Evolutionary conservation across 2,329 filamentous ascomycete species (phyloP).

Genomic region (Alternaria consortialis): DNA sequence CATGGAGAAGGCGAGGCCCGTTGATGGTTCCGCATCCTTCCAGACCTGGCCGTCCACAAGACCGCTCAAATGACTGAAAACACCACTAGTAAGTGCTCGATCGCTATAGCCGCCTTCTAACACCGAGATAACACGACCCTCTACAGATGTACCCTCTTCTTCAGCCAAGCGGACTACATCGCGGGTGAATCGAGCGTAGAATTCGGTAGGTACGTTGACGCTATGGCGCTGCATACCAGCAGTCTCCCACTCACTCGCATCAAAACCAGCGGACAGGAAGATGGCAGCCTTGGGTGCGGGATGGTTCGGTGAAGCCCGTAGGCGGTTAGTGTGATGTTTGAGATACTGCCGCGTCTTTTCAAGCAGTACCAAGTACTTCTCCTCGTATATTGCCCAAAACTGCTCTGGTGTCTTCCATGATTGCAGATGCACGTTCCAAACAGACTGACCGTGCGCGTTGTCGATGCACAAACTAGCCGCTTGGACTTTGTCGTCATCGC

Average conservation of each 20-base stretch:
- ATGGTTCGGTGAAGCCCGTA: conserved; percentile 65
- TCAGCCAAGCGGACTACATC: conserved; percentile 85
- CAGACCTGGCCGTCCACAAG: conserved; percentile 67
- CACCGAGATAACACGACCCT: conserved; percentile 89
- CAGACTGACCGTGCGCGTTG: conserved; percentile 88
- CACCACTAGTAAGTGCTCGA: conserved; percentile 84
- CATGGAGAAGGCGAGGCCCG: conserved; percentile 68
- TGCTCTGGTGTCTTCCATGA: conserved; percentile 83
- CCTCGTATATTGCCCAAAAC: conserved; percentile 89
- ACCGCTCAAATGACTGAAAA: conserved; percentile 89
- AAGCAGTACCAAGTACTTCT: conserved; percentile 77
- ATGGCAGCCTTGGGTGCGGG: conserved; percentile 81
- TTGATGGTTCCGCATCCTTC: conserved; percentile 42
- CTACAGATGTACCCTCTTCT: conserved; percentile 78
- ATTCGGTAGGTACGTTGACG: conserved; percentile 95
- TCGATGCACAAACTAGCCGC: conserved; percentile 95
- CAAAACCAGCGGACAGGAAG: conserved; percentile 95
- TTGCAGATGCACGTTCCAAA: conserved; percentile 96
- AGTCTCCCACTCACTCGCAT: conserved; percentile 94
- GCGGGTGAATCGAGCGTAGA: conserved; percentile 89
- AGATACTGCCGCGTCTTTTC: conserved; percentile 84
- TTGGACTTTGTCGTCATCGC: conserved; percentile 91
- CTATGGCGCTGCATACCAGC: conserved; percentile 94
- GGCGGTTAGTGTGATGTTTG: conserved; percentile 72
- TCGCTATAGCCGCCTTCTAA: conserved; percentile 97